phyloP scores from a whole-genome alignment of 306 rosid genomes.

The Bauhinia variegata region DNA sequence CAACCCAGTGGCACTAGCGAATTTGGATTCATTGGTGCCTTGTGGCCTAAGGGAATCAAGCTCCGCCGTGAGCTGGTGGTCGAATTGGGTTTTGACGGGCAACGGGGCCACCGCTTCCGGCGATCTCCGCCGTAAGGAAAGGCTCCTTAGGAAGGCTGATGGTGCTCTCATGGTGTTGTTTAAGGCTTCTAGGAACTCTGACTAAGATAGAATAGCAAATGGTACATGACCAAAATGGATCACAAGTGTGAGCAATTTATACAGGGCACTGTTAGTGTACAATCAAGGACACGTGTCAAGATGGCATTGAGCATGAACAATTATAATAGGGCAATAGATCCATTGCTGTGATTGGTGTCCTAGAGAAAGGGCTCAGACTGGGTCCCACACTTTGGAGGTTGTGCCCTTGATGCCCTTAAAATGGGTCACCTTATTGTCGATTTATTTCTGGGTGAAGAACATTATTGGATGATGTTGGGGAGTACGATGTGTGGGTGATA shows the following conservation, averaged over 20 bases:
- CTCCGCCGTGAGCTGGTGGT: slow-evolving; percentile 38
- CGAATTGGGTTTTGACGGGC: slow-evolving; percentile 34
- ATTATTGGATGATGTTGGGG: slow-evolving; percentile 18
- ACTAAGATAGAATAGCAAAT: background rate
- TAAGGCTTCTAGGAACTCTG: background rate
- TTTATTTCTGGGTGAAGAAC: slow-evolving; percentile 11
- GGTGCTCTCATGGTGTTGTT: slow-evolving; percentile 40
- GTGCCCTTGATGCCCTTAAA: slow-evolving; percentile 27
- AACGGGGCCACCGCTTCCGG: slow-evolving; percentile 37
- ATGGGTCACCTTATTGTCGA: slow-evolving; percentile 3
- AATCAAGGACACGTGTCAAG: slow-evolving; percentile 9
- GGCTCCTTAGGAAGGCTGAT: slow-evolving; percentile 40
- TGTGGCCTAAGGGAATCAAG: slow-evolving; percentile 28
- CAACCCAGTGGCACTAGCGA: slow-evolving; percentile 5
- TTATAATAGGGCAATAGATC: background rate
- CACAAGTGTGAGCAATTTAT: slow-evolving; percentile 5
- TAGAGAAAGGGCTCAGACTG: background rate
- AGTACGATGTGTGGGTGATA: slow-evolving; percentile 5
- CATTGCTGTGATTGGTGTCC: slow-evolving; percentile 26
- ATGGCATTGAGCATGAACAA: background rate
- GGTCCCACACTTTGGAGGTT: slow-evolving; percentile 24
- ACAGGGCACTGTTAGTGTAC: background rate
- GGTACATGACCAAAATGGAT: slow-evolving; percentile 10
- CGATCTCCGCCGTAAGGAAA: slow-evolving; percentile 36
- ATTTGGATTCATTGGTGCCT: background rate